Percentiles rank a stretch among this genome's conserved stretches.
These are phyloP conservation scores for Cicer judaicum DNA, from an alignment of 306 rosid genomes.

Conservation along the genomic window DNA sequence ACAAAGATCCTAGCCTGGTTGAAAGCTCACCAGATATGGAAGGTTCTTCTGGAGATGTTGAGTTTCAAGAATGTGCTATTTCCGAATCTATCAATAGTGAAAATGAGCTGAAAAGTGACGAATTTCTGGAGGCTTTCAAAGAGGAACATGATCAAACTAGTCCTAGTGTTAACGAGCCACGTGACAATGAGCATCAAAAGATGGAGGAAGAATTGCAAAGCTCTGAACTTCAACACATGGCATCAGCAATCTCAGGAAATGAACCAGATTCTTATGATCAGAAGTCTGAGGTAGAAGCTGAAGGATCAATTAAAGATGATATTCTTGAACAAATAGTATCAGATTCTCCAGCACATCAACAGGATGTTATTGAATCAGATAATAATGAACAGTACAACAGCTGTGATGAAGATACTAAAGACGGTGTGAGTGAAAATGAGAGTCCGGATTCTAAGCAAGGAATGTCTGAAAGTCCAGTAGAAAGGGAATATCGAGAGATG, in stretches of 20 bases:
- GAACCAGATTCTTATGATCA: slow-evolving; percentile 48
- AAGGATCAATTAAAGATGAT: slow-evolving; percentile 32
- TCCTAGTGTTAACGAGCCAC: slow-evolving; percentile 30
- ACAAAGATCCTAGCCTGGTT: slow-evolving; percentile 45
- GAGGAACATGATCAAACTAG: slow-evolving; percentile 40
- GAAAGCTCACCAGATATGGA: slow-evolving; percentile 50
- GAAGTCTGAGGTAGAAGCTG: slow-evolving; percentile 36
- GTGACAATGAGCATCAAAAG: slow-evolving; percentile 35
- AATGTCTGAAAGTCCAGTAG: neutral
- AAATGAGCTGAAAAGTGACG: slow-evolving; percentile 39
- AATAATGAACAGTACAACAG: neutral
- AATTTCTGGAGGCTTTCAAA: slow-evolving; percentile 41
- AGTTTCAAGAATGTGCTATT: slow-evolving; percentile 46
- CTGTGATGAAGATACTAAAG: neutral
- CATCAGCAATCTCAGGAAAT: slow-evolving; percentile 28
- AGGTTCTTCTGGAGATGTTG: slow-evolving; percentile 39
- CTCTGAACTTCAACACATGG: slow-evolving; percentile 15
- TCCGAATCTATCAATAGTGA: slow-evolving; percentile 41
- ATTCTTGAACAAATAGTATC: slow-evolving; percentile 8
- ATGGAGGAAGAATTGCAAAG: slow-evolving; percentile 44
- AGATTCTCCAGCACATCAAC: neutral
- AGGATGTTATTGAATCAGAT: neutral
- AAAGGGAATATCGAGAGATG: slow-evolving; percentile 37
- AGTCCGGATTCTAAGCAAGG: neutral
- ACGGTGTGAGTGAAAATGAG: neutral